Conservation (phyloP, 768 basidiomycete genomes). For the Suillus sp. region DNA sequence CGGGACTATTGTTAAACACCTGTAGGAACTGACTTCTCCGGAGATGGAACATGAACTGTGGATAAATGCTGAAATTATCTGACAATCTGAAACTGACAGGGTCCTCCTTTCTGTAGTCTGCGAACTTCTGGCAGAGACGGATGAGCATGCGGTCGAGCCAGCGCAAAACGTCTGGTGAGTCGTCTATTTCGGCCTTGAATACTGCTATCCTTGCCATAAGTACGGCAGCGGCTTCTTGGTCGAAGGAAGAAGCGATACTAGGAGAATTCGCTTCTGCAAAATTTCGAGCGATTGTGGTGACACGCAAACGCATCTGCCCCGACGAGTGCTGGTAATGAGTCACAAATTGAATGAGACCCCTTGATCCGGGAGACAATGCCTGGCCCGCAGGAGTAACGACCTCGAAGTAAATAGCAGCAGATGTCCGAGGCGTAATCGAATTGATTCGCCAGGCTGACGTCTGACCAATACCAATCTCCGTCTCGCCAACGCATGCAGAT, state of each 20-base stretch:
- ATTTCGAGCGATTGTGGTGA: constrained; percentile 97
- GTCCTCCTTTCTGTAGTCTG: constrained; percentile 98
- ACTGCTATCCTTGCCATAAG: constrained; percentile 99
- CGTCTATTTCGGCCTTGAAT: constrained; percentile 99
- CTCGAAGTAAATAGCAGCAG: constrained; percentile 95
- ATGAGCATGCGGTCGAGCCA: constrained; percentile 99
- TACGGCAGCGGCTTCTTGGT: constrained; percentile 97
- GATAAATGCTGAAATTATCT: constrained; percentile 98
- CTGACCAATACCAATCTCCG: constrained; percentile 98
- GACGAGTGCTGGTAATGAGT: constrained; percentile 98
- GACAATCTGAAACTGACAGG: constrained; percentile 89
- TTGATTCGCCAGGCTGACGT: constrained; percentile 99
- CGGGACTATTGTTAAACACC: constrained; percentile 99
- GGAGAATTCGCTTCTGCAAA: constrained; percentile 98
- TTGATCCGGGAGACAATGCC: constrained; percentile 83
- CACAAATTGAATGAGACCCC: constrained; percentile 96
- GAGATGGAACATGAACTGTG: constrained; percentile 99
- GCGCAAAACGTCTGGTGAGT: constrained; percentile 92
- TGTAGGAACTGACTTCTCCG: constrained; percentile 97
- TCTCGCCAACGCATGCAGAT: constrained; percentile 95
- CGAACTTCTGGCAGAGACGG: constrained; percentile 97
- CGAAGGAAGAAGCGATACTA: constrained; percentile 89
- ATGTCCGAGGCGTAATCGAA: constrained; percentile 81
- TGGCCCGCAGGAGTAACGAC: constrained; percentile 98
- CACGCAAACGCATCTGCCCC: constrained; percentile 91